Evolutionary conservation across 2,329 filamentous ascomycete species (phyloP).

Genomic region (Knufia petricola): DNA sequence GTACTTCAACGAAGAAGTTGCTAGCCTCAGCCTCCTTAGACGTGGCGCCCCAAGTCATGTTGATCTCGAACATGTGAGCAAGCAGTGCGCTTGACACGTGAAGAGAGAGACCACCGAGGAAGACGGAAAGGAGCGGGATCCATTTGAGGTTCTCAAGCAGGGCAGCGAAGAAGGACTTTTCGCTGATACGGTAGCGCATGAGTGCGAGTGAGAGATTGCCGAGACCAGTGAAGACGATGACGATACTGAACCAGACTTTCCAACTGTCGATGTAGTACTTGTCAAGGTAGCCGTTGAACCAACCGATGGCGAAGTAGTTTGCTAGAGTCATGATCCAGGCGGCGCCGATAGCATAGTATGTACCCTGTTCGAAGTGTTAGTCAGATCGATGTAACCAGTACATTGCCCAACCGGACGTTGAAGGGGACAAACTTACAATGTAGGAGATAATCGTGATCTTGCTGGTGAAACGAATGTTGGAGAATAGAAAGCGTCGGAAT

Average conservation of each 20-base stretch:
- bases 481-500: conserved; percentile 59
- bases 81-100: conserved; percentile 71
- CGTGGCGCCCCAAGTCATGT: conserved; percentile 79
- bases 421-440: conserved; percentile 30
- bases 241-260: conserved; percentile 50
- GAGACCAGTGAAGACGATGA: conserved; percentile 55
- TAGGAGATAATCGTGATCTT: conserved; percentile 64
- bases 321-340: conserved; percentile 54
- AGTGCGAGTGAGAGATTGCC: conserved; percentile 53
- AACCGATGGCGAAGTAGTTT: conserved; percentile 63
- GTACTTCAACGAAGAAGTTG: conserved; percentile 76
- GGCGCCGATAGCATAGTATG: conserved; percentile 56
- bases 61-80: conserved; percentile 71
- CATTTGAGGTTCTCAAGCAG: conserved; percentile 52
- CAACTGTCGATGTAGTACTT: conserved; percentile 59
- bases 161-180: conserved; percentile 41
- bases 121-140: conserved; percentile 58
- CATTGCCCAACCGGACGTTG: neutral
- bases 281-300: conserved; percentile 57
- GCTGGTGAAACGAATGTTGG: conserved; percentile 48
- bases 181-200: conserved; percentile 51
- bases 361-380: conserved; percentile 5
- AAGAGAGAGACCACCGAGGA: conserved; percentile 59
- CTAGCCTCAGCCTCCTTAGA: conserved; percentile 66
- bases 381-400: neutral